Evolutionary conservation across 148 eudicot species (phyloP).

Genomic region (Camellia sinensis): DNA sequence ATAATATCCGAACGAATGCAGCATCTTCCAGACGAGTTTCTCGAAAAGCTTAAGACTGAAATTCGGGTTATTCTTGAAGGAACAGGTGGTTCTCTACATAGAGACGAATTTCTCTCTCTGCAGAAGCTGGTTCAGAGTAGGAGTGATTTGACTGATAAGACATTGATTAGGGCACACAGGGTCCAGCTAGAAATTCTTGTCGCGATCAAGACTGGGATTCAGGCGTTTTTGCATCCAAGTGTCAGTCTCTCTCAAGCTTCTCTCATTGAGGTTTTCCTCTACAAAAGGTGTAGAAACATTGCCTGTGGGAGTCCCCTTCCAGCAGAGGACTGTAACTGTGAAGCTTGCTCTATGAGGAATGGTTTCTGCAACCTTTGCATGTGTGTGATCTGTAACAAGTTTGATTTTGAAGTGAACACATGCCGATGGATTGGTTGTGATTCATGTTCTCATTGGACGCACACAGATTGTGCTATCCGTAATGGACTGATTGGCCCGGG

Average conservation of each 20-base stretch:
- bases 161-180: conserved; percentile 44
- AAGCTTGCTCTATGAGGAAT: conserved; percentile 52
- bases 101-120: conserved; percentile 52
- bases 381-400: conserved; percentile 31
- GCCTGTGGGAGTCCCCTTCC: conserved; percentile 65
- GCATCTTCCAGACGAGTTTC: conserved; percentile 51
- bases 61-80: conserved; percentile 63
- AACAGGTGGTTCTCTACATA: conserved; percentile 54
- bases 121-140: conserved; percentile 57
- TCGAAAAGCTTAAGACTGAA: conserved; percentile 51
- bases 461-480: conserved; percentile 71
- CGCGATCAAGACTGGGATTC: conserved; percentile 62
- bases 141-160: conserved; percentile 48
- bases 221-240: conserved; percentile 70
- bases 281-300: conserved; percentile 66
- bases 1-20: conserved; percentile 50
- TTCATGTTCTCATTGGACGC: conserved; percentile 67
- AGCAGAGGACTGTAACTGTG: conserved; percentile 62
- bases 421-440: conserved; percentile 30
- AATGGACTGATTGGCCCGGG: conserved; percentile 62
- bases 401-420: too few species aligned
- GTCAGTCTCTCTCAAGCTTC: conserved; percentile 62
- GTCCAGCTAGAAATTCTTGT: conserved; percentile 62
- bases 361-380: conserved; percentile 76
- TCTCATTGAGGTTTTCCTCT: conserved; percentile 56